A percentile compares a stretch with the other conserved stretches of the same genome.
Evolutionary conservation across 176 grass and related monocot genomes (phyloP).

Genomic region (Secale cereale): DNA sequence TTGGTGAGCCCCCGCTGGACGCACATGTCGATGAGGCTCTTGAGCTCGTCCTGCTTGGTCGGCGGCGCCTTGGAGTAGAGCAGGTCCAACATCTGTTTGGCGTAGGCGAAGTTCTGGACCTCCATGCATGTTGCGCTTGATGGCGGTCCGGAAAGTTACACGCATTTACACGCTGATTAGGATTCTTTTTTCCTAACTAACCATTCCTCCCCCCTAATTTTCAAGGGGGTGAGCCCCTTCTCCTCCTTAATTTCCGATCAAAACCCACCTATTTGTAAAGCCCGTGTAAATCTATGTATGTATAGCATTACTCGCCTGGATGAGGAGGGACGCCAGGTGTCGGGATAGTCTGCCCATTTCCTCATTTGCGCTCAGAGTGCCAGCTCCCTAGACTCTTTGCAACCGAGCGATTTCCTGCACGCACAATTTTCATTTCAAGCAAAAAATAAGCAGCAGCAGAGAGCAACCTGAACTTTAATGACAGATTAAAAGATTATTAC

Average conservation of each 20-base stretch:
- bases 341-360: constrained; percentile 93
- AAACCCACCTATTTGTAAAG: no score
- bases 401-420: constrained; percentile 86
- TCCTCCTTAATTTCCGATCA: no score
- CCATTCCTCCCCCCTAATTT: no score
- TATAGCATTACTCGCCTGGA: no score
- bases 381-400: constrained; percentile 88
- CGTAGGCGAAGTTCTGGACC: constrained; percentile 88
- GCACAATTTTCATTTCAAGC: background rate
- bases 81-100: constrained; percentile 83
- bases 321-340: constrained; percentile 87
- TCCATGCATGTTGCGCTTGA: constrained; percentile 99
- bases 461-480: background rate
- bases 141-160: constrained; percentile 94
- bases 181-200: no score
- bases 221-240: no score
- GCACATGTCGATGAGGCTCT: constrained; percentile 96
- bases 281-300: no score
- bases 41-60: constrained; percentile 91
- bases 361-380: constrained; percentile 85
- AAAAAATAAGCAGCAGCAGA: constrained; percentile 11
- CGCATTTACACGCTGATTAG: no score
- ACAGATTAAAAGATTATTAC: constrained; percentile 25
- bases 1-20: constrained; percentile 68
- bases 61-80: constrained; percentile 84